phyloP scores from a whole-genome alignment of 2,329 filamentous ascomycete species.

The Ophiobolus disseminans region DNA sequence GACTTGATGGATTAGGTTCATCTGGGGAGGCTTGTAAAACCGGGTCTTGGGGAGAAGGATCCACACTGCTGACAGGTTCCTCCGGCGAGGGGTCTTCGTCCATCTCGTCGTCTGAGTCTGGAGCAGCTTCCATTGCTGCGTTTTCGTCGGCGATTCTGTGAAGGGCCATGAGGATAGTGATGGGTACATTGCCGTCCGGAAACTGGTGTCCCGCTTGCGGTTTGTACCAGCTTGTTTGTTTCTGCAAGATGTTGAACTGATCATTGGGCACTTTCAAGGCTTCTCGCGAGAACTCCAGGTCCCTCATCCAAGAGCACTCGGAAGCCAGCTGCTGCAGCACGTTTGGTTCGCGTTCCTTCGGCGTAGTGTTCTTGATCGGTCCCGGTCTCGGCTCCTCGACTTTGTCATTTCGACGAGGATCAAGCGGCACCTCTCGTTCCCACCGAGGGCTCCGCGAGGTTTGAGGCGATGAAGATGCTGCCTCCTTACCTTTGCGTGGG shows the following conservation, averaged over 20 bases:
- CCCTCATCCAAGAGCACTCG: slow-evolving; percentile 34
- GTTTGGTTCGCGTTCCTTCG: background rate
- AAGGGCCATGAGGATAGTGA: slow-evolving; percentile 36
- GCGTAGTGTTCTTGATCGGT: background rate
- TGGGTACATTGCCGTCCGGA: slow-evolving; percentile 50
- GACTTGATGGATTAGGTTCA: slow-evolving; percentile 6
- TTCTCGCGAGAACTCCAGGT: slow-evolving; percentile 27
- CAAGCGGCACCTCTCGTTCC: too few species aligned
- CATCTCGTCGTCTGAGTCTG: slow-evolving; percentile 15
- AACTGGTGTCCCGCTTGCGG: slow-evolving; percentile 44
- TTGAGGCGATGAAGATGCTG: background rate
- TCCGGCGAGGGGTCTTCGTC: slow-evolving; percentile 25
- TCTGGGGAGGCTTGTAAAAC: background rate
- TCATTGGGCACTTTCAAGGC: slow-evolving; percentile 49
- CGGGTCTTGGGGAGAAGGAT: slow-evolving; percentile 13
- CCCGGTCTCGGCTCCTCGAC: background rate
- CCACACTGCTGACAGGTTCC: slow-evolving; percentile 2
- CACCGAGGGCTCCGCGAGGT: too few species aligned
- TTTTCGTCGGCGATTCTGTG: slow-evolving; percentile 25
- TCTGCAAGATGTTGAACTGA: slow-evolving; percentile 59
- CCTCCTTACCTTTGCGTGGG: background rate
- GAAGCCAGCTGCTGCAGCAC: slow-evolving; percentile 9
- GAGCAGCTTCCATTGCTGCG: slow-evolving; percentile 16
- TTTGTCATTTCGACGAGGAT: slow-evolving; percentile 1
- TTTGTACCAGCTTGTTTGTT: slow-evolving; percentile 46